Evolutionary conservation across 306 rosid species (phyloP), one percentile per base, ranked within the genome.

Genomic region (Prunus padus): DNA sequence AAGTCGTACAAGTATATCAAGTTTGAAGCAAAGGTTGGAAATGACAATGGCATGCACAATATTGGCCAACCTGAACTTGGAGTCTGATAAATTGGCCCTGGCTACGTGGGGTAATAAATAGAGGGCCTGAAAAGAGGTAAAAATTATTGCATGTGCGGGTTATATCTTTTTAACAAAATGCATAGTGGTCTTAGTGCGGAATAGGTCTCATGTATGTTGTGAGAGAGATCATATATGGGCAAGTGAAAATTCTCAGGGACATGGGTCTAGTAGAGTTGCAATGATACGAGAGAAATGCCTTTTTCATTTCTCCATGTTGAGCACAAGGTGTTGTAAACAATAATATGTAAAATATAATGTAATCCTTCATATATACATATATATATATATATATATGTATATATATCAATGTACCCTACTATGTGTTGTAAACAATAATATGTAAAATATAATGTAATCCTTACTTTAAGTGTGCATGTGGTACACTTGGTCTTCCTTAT

Each of bases 1-100:
- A 87, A 40, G 68, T 92, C 92, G 96, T 92, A 92, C 57, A 92
- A 85, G 65, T 88, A 84, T 23, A 70, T 85, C 79, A 88, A 85
- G 59, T 92, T 92, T 82, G 87, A 86, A 80, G 88, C 73, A 22
- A 86, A 77, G 50, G 64, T 18, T 73, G 76, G 56, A n/a, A 79
- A 78, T 30, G n/a, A n/a, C n/a, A n/a, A n/a, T n/a, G n/a, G n/a
- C n/a, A n/a, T n/a, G n/a, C n/a, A n/a, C n/a, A n/a, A n/a, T n/a
- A n/a, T n/a, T n/a, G n/a, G n/a, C n/a, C n/a, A n/a, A n/a, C 68
- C 45, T 60, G 77, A 60, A 18, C 77, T 5, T 59, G 4, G 59
- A 26, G 77, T 60, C 19, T 72, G 25, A 69, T 28, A 8, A 11
- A 2, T 22, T 14, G 5, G n/a, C n/a, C n/a, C n/a, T n/a, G n/a